Evolutionary conservation across 2,329 filamentous ascomycete genomes (phyloP).

Genomic region (Penicillium brasilianum): DNA sequence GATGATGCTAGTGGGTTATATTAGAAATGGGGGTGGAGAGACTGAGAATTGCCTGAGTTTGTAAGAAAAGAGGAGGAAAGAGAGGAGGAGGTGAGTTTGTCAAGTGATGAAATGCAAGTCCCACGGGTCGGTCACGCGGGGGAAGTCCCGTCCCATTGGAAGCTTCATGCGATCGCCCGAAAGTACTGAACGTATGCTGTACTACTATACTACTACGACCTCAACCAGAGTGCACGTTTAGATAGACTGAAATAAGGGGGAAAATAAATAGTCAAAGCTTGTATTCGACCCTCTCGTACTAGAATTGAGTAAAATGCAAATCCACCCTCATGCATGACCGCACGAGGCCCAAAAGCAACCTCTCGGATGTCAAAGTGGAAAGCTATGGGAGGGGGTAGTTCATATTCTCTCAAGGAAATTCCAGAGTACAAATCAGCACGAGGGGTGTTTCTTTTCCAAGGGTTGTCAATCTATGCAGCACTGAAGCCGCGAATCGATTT

Average conservation of each 20-base stretch:
- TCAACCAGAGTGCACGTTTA: not conserved
- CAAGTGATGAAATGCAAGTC: slow-evolving; percentile 24
- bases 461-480: slow-evolving; percentile 17
- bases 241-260: no score
- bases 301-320: slow-evolving; percentile 17
- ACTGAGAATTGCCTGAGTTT: not conserved
- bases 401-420: slow-evolving; percentile 14
- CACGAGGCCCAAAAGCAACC: slow-evolving; percentile 10
- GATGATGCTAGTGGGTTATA: not conserved
- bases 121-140: slow-evolving; percentile 27
- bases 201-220: not conserved
- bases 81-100: slow-evolving; percentile 10
- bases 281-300: slow-evolving; percentile 5
- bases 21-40: slow-evolving; percentile 2
- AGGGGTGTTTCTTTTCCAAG: slow-evolving; percentile 1
- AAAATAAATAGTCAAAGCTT: not conserved
- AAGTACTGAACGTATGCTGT: not conserved
- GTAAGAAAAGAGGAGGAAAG: not conserved
- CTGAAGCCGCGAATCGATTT: slow-evolving; percentile 20
- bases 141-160: slow-evolving; percentile 17
- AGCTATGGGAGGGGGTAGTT: not conserved
- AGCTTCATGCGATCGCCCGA: not conserved
- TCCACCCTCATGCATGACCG: slow-evolving; percentile 12
- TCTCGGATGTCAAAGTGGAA: slow-evolving; percentile 10
- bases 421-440: slow-evolving; percentile 9